phyloP scores from a whole-genome alignment of 192 early-diverging fungal genomes.

The Coemansia sp. region DNA sequence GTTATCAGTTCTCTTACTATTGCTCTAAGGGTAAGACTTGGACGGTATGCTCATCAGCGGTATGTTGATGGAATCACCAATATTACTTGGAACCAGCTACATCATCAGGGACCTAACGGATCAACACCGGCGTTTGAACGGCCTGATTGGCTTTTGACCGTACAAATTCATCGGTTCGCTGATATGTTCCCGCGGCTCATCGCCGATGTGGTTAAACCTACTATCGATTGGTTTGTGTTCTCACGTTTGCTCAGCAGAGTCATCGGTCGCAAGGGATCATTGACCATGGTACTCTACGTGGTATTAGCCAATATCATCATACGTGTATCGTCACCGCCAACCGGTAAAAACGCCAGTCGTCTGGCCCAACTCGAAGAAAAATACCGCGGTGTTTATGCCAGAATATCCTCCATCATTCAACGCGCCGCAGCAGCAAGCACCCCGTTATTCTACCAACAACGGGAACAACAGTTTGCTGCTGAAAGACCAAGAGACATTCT shows the following conservation, averaged over 20 bases:
- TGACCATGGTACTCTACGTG: slow-evolving; percentile 52
- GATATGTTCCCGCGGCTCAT: slow-evolving; percentile 53
- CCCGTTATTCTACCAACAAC: slow-evolving; percentile 31
- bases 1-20: slow-evolving; percentile 49
- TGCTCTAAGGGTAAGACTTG: slow-evolving; percentile 49
- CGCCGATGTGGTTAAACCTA: slow-evolving; percentile 51
- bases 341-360: slow-evolving; percentile 35
- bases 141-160: slow-evolving; percentile 54
- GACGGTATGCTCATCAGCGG: slow-evolving; percentile 40
- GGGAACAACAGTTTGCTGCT: slow-evolving; percentile 1
- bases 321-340: slow-evolving; percentile 45
- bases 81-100: slow-evolving; percentile 53
- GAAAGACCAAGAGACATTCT: slow-evolving; percentile 1
- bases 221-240: slow-evolving; percentile 54
- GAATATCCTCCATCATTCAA: slow-evolving; percentile 45
- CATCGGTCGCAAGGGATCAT: slow-evolving; percentile 44
- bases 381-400: slow-evolving; percentile 44
- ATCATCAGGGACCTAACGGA: slow-evolving; percentile 26
- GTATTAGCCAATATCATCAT: slow-evolving; percentile 41
- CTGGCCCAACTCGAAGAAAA: slow-evolving; percentile 42
- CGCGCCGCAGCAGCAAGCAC: slow-evolving; percentile 36
- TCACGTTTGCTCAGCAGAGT: slow-evolving; percentile 48
- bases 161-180: slow-evolving; percentile 55
- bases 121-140: slow-evolving; percentile 38
- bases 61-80: slow-evolving; percentile 57